Percentiles rank a stretch among this genome's conserved stretches.
Conservation (phyloP, 495 filamentous ascomycete genomes). For the Neurospora terricola region DNA sequence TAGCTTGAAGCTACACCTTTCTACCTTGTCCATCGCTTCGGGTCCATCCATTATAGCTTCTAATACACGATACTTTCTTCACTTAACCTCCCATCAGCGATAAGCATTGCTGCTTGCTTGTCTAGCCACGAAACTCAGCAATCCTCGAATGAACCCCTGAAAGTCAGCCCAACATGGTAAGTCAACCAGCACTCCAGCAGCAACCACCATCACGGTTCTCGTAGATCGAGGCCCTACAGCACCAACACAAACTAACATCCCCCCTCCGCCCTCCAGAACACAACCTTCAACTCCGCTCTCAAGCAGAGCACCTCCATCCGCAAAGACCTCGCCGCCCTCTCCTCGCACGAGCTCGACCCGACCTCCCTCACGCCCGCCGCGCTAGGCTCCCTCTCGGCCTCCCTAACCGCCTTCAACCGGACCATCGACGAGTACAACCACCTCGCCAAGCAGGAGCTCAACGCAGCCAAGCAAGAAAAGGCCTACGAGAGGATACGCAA, state of each 20-base stretch:
- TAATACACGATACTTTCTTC: neutral
- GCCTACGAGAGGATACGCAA: slow-evolving; percentile 75
- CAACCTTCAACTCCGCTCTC: slow-evolving; percentile 89
- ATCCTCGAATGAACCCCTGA: neutral
- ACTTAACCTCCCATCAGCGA: neutral
- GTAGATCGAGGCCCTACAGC: neutral
- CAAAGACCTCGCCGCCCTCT: slow-evolving; percentile 67
- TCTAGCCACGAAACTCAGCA: neutral
- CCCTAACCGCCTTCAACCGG: slow-evolving; percentile 76
- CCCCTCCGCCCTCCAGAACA: slow-evolving; percentile 45
- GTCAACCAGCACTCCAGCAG: neutral
- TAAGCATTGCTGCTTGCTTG: neutral
- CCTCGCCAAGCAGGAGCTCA: slow-evolving; percentile 78
- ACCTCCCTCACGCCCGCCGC: slow-evolving; percentile 32
- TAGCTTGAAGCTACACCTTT: neutral
- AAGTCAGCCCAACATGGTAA: neutral
- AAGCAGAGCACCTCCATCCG: slow-evolving; percentile 86
- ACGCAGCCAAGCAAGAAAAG: slow-evolving; percentile 80
- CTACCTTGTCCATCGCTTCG: neutral
- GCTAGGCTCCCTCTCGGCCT: slow-evolving; percentile 52
- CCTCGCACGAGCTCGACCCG: slow-evolving; percentile 50
- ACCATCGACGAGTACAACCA: slow-evolving; percentile 89
- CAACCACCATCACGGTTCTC: neutral
- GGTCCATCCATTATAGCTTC: neutral
- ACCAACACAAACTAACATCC: neutral